Percentiles rank a stretch among this genome's conserved stretches.
Conservation (phyloP, 179 eudicot genomes). For the Drosera spatulata region DNA sequence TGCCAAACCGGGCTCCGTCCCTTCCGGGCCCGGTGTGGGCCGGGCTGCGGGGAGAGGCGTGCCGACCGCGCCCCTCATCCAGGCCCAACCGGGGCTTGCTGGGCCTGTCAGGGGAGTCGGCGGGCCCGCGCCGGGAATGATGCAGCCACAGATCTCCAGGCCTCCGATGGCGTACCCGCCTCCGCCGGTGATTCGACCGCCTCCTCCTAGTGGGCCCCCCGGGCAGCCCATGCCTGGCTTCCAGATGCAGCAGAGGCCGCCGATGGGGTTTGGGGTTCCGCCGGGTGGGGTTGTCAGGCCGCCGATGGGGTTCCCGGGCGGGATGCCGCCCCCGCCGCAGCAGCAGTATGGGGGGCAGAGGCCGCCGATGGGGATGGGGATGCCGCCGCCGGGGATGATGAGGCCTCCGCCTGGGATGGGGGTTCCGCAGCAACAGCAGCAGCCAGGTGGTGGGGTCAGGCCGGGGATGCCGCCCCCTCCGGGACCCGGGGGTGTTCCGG, state of each 20-base stretch:
- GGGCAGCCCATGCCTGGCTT: conserved; percentile 41
- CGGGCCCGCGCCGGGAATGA: conserved; percentile 89
- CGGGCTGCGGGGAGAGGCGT: conserved; percentile 83
- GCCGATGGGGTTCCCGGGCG: conserved; percentile 32
- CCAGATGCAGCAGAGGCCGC: conserved; percentile 35
- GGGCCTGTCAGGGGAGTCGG: conserved; percentile 92
- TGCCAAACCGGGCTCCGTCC: conserved; percentile 33
- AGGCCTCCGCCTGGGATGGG: conserved; percentile 29
- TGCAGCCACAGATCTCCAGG: conserved; percentile 93
- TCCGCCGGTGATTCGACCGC: conserved; percentile 31
- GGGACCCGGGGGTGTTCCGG: background rate
- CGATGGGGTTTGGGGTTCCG: conserved; percentile 28
- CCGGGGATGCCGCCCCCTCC: conserved; percentile 18
- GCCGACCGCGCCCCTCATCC: conserved; percentile 41
- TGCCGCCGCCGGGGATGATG: conserved; percentile 64
- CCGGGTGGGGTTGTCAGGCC: conserved; percentile 43
- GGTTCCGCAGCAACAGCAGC: background rate
- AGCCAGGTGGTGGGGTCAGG: background rate
- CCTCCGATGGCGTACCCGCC: conserved; percentile 55
- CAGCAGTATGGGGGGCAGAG: conserved; percentile 46
- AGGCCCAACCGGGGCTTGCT: conserved; percentile 81
- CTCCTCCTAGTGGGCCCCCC: conserved; percentile 23
- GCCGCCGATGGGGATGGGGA: conserved; percentile 22
- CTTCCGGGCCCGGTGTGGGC: conserved; percentile 67
- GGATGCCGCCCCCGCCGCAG: conserved; percentile 30